phyloP scores from a whole-genome alignment of 2,329 filamentous ascomycete species.

The Sporothrix pseudoabietina region DNA sequence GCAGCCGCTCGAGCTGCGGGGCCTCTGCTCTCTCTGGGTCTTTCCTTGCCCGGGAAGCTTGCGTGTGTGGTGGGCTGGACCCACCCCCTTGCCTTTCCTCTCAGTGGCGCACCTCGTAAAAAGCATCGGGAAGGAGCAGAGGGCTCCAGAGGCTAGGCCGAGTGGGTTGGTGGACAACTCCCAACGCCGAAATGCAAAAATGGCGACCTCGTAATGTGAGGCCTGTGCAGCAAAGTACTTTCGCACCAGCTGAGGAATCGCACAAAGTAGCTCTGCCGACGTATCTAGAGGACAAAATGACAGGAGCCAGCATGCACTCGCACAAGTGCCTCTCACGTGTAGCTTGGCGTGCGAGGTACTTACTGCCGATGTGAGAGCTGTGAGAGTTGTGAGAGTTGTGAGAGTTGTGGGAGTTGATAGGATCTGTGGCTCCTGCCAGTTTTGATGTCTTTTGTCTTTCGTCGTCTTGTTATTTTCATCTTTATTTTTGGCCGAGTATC shows the following conservation, averaged over 20 bases:
- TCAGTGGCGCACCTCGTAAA: slow-evolving; percentile 22
- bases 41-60: neutral
- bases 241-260: slow-evolving; percentile 15
- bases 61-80: neutral
- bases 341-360: neutral
- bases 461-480: neutral
- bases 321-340: neutral
- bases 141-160: neutral
- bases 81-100: slow-evolving; percentile 21
- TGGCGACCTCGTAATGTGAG: slow-evolving; percentile 17
- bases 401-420: neutral
- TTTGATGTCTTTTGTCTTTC: neutral
- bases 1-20: slow-evolving; percentile 24
- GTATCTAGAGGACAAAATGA: neutral
- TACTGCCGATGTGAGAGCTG: neutral
- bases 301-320: neutral
- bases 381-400: neutral
- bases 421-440: neutral
- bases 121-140: slow-evolving; percentile 19
- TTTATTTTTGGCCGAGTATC: neutral
- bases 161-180: neutral
- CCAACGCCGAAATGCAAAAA: slow-evolving; percentile 5
- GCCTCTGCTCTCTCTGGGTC: neutral
- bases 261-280: neutral
- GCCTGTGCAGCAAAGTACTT: neutral